Percentiles rank a stretch among this genome's conserved stretches.
These are phyloP conservation scores for Fraxinus sp. DNA, from an alignment of 305 asterid genomes.

Conservation along the genomic window DNA sequence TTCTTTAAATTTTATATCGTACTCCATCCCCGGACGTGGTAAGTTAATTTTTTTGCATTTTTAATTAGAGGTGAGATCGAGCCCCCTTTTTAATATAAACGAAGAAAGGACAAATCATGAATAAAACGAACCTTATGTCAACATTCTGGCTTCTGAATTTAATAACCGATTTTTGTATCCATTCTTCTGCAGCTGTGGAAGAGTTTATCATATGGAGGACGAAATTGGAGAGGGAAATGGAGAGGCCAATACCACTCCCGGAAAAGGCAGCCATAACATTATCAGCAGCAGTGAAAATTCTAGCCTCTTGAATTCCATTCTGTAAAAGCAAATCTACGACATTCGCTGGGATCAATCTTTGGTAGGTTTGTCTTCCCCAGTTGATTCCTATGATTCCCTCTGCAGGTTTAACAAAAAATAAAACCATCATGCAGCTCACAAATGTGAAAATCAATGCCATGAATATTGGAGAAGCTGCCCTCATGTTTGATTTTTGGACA, in stretches of 20 bases:
- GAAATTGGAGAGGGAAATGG: background rate
- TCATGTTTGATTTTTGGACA: background rate
- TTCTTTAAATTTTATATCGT: background rate
- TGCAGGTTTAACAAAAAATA: constrained; percentile 1
- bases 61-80: background rate
- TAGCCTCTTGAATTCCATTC: constrained; percentile 25
- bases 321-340: constrained; percentile 44
- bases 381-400: constrained; percentile 33
- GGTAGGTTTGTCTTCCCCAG: constrained; percentile 41
- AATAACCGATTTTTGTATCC: background rate
- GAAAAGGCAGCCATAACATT: constrained; percentile 27
- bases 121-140: background rate
- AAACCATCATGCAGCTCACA: background rate
- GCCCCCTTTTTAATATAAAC: background rate
- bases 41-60: too few relatives aligned
- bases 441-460: background rate
- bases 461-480: background rate
- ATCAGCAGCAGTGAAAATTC: constrained; percentile 10
- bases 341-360: constrained; percentile 36
- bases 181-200: background rate
- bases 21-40: background rate
- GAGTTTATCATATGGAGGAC: background rate
- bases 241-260: constrained; percentile 25
- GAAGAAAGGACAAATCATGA: background rate
- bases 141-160: background rate